Evolutionary conservation across 2,329 filamentous ascomycete species (phyloP), one percentile per base, ranked within the genome.

Genomic region (Clonostachys solani): DNA sequence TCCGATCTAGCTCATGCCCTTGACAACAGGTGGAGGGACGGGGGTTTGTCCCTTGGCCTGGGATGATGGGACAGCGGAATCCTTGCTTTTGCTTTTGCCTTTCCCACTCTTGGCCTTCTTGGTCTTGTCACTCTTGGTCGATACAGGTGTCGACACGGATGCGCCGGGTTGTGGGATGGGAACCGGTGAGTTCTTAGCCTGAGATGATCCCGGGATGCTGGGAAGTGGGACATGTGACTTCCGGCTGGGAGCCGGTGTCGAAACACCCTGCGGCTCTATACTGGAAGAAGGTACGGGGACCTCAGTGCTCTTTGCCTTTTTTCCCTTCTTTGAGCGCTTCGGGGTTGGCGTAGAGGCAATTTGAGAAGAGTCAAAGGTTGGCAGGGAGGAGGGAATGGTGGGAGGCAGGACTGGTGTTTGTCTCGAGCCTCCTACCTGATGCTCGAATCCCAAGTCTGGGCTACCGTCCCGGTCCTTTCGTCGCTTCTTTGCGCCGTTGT

Each of bases 401-500:
- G 47, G 47, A 7, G 40, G 47, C 6, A 37, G 44, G 15, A 66
- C 59, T 5, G 52, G 53, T 16, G 62, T 61, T 43, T 63, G 60
- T 18, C 34, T 40, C 5, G 36, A 15, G 6, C 10, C 17, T 45
- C 16, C 12, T 45, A 18, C n/a, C 33, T 16, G 42, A 15, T 56
- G 51, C 40, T 62, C 61, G 5, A 62, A 64, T 33, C 64, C 64
- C 9, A 67, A 55, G 42, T 66, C 66, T 6, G 60, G 64, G 53
- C 66, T 69, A 17, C 53, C 59, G 35, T 41, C 47, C 45, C 62
- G 58, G 40, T 52, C 54, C 36, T 60, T 63, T 54, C 65, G 68
- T 48, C 66, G 67, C 54, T 69, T 65, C 57, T 69, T 68, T 18
- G 70, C 60, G 58, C 74, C 75, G 50, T 7, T 63, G n/a, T 61